phyloP scores from a whole-genome alignment of 495 filamentous ascomycete genomes.

The Aspergillus ostianus region DNA sequence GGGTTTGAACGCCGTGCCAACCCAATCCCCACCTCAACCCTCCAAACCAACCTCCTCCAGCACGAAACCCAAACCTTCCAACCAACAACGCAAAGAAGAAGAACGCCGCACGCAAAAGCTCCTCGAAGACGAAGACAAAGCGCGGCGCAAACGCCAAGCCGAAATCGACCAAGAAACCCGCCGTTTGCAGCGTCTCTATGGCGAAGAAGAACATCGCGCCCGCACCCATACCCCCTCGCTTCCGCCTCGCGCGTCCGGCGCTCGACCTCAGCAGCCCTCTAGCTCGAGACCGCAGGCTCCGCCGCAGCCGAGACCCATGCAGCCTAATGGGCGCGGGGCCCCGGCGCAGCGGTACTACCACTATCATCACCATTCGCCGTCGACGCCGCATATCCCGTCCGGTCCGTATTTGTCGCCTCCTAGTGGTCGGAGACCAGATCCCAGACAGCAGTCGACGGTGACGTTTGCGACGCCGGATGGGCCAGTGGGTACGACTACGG shows the following conservation, averaged over 20 bases:
- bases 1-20: constrained; percentile 9
- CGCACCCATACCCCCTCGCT: constrained; percentile 30
- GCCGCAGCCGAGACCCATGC: neutral
- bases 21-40: constrained; percentile 16
- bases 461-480: constrained; percentile 12
- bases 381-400: constrained; percentile 17
- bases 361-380: constrained; percentile 16
- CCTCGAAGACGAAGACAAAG: constrained; percentile 74
- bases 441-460: constrained; percentile 17
- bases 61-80: constrained; percentile 41
- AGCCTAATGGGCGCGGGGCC: constrained; percentile 4
- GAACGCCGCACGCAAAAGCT: constrained; percentile 70
- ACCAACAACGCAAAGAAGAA: constrained; percentile 59
- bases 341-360: constrained; percentile 22
- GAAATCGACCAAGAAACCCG: constrained; percentile 86
- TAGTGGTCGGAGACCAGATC: constrained; percentile 2
- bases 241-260: constrained; percentile 26
- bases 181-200: constrained; percentile 71
- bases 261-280: constrained; percentile 13
- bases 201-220: constrained; percentile 47
- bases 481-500: constrained; percentile 16
- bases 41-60: constrained; percentile 5
- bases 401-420: constrained; percentile 30
- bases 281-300: neutral
- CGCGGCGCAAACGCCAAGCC: constrained; percentile 60